A percentile compares a stretch with the other conserved stretches of the same genome.
Conservation (phyloP, 331 rosid species). For the Prunus yedoensis region DNA sequence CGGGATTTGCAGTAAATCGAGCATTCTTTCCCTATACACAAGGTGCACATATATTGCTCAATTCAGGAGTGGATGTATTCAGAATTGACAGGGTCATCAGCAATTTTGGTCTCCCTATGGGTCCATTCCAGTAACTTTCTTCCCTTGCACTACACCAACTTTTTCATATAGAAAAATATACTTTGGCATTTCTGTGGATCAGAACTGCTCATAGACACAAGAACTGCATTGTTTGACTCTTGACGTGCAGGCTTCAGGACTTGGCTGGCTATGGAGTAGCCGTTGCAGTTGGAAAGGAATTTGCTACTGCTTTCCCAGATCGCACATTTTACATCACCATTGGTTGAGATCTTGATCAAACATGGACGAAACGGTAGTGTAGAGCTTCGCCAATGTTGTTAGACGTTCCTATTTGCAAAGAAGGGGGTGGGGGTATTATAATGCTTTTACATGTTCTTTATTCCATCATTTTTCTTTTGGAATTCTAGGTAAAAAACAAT, state of each 20-base stretch:
- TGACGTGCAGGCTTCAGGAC: slow-evolving; percentile 83
- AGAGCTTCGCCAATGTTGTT: background rate
- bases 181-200: background rate
- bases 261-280: slow-evolving; percentile 87
- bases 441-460: slow-evolving; percentile 26
- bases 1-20: slow-evolving; percentile 96
- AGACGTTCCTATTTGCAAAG: too few species aligned
- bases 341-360: slow-evolving; percentile 66
- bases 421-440: slow-evolving; percentile 7
- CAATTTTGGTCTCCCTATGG: slow-evolving; percentile 87
- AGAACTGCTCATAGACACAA: too few species aligned
- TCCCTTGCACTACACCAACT: slow-evolving; percentile 20
- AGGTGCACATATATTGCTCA: slow-evolving; percentile 63
- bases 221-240: background rate
- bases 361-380: slow-evolving; percentile 82
- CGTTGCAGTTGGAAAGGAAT: slow-evolving; percentile 62
- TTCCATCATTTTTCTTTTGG: slow-evolving; percentile 10
- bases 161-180: slow-evolving; percentile 8
- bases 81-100: slow-evolving; percentile 73
- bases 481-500: slow-evolving; percentile 77
- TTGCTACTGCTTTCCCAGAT: slow-evolving; percentile 57
- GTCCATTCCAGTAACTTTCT: slow-evolving; percentile 89
- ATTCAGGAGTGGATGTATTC: slow-evolving; percentile 79
- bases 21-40: slow-evolving; percentile 92
- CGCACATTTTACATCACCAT: slow-evolving; percentile 60